Evolutionary conservation across 176 grass and related monocot genomes (phyloP).

Genomic region (Triticum timopheevii): DNA sequence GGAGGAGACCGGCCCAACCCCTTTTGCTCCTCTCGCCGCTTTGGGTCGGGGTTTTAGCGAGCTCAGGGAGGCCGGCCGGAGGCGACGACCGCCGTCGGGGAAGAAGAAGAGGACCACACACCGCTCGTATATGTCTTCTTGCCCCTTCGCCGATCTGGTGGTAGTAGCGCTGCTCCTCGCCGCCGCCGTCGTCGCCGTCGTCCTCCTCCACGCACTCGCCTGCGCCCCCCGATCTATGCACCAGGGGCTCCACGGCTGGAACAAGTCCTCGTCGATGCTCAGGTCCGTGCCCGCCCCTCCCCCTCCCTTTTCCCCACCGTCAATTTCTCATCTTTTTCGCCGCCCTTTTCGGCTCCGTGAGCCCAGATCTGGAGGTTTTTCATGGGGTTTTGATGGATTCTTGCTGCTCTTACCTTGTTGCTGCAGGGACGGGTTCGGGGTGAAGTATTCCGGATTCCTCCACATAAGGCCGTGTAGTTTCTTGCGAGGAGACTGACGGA

Average conservation of each 20-base stretch:
- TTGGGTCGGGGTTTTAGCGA: slow-evolving; percentile 76
- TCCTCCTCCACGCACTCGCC: slow-evolving; percentile 38
- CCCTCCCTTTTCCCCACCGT: not conserved
- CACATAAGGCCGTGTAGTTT: slow-evolving; percentile 73
- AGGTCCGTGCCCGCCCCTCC: slow-evolving; percentile 16
- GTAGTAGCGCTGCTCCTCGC: slow-evolving; percentile 31
- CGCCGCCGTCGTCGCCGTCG: slow-evolving; percentile 38
- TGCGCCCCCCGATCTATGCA: slow-evolving; percentile 62
- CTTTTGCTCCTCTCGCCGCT: slow-evolving; percentile 55
- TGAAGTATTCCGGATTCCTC: slow-evolving; percentile 92
- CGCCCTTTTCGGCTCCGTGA: not conserved
- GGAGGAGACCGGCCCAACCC: not conserved
- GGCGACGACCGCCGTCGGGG: slow-evolving; percentile 40
- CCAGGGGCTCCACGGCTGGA: slow-evolving; percentile 46
- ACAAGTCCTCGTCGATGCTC: slow-evolving; percentile 83
- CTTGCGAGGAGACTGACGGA: slow-evolving; percentile 56
- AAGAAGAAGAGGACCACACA: not conserved
- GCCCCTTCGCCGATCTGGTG: slow-evolving; percentile 65
- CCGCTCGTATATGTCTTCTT: slow-evolving; percentile 79
- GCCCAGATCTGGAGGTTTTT: slow-evolving; percentile 37
- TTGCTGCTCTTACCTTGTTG: not conserved
- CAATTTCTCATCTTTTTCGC: not conserved
- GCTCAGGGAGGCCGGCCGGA: slow-evolving; percentile 38
- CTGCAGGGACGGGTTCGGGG: slow-evolving; percentile 85
- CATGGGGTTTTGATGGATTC: slow-evolving; percentile 27